Evolutionary conservation across 441 rosid genomes (phyloP), one percentile per base, ranked within the genome.

Genomic region (Flueggea neowawraea): DNA sequence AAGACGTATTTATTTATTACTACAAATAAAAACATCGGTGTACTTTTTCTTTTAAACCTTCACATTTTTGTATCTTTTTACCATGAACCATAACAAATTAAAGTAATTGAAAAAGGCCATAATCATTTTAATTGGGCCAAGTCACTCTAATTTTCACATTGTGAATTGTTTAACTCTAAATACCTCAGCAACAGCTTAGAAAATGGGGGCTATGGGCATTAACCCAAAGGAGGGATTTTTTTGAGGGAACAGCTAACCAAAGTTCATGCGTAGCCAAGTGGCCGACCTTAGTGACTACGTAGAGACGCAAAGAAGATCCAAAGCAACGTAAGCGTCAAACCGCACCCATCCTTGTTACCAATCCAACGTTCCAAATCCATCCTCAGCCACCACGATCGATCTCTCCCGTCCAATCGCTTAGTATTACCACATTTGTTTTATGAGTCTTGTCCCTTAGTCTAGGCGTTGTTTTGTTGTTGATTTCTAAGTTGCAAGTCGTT

Each of bases 241-340:
- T 70, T 47, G 32, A 69, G 71, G 57, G 68, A 69, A 62, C 76
- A 70, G 81, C 62, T 61, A 33, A 41, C 54, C 52, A 49, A 56
- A 56, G 52, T 55, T 54, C 53, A 62, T 50, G 76, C 78, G 73
- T 71, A 59, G 72, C 68, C 73, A 74, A 77, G 65, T 68, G 77
- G 69, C 80, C 75, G 73, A 77, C 77, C 66, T 63, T 50, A 52
- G 61, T 75, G 73, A 73, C 69, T 67, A 72, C 78, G 80, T 71
- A 73, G 62, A 76, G 75, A 78, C 78, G 76, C 71, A 70, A 80
- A 48, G 75, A 73, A 70, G 70, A 71, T 69, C 74, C 74, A 63
- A 72, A 77, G 70, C 66, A 77, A 82, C 84, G 78, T 71, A 77
- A 73, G 84, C 69, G 73, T 73, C 82, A 73, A 73, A 65, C 68